Base-by-base conservation (phyloP, 169 alveolate genomes). In the Plasmodium vivax region DNA sequence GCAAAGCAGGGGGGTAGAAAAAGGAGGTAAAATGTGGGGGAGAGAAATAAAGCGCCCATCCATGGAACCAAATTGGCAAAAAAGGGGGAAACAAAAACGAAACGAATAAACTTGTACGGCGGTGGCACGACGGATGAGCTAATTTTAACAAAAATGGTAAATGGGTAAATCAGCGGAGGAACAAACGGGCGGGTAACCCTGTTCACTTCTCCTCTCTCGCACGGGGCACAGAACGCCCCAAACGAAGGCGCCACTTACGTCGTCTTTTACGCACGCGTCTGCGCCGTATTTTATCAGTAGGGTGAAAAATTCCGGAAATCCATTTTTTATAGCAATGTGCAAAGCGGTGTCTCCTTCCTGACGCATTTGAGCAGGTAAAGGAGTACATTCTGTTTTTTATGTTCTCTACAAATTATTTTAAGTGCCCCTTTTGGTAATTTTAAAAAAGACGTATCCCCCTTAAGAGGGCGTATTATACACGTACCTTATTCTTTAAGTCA, bases 271-370 rank as follows among this genome's bases (percentile, higher is more conserved):
- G 32, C 47, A 4, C 8, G 90, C 41, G 72, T 90, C 82, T 38
- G 90, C 94, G 23, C 94, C 94, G 38, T 90, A 56, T 90, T 90
- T 81, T 27, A 90, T 36, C 73, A 90, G 56, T 68, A 90, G 47
- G 54, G 90, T 56, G 27, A 79, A 90, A 38, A 62, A 80, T 80
- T 90, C 75, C 51, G 62, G 80, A 90, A 90, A 90, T n/a, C 94
- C 94, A 58, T 90, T 90, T 90, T 90, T 90, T 36, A 90, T 90
- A 41, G 87, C 34, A 10, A 90, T 80, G 45, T 90, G 94, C 47
- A 90, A 47, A 56, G 94, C 94, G 5, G 94, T 90, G 34, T 90
- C 94, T 34, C 94, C 94, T 19, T 90, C 84, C 94, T 90, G 75
- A 51, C 68, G 74, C 51, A 12, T 80, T 38, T 12, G 80, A 32